Evolutionary conservation across 495 filamentous ascomycete species (phyloP).

Genomic region (Lasiosphaeria miniovina): DNA sequence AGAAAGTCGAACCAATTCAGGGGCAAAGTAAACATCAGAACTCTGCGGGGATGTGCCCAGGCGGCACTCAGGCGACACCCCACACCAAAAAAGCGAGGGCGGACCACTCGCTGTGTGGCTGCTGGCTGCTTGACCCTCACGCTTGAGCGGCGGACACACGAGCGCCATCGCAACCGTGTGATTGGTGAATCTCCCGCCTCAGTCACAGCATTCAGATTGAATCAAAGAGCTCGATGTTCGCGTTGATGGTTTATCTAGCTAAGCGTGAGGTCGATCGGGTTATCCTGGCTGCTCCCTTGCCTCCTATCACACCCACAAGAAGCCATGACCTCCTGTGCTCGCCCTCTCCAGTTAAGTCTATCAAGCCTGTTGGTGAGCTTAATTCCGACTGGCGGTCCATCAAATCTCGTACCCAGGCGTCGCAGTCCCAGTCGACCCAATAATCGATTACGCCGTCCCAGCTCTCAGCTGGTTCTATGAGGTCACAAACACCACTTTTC

Average conservation of each 20-base stretch:
- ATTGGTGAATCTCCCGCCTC: too few relatives aligned
- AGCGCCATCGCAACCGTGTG: too few relatives aligned
- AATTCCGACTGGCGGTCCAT: conserved; percentile 13
- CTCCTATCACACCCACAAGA: conserved; percentile 7
- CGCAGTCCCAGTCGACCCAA: conserved; percentile 16
- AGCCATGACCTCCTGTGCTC: conserved; percentile 1
- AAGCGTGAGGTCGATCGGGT: conserved; percentile 14
- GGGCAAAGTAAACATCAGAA: too few relatives aligned
- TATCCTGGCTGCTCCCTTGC: conserved; percentile 13
- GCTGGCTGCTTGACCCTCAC: too few relatives aligned
- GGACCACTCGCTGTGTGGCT: too few relatives aligned
- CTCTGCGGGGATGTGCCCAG: too few relatives aligned
- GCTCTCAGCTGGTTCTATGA: conserved; percentile 10
- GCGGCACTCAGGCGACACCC: too few relatives aligned
- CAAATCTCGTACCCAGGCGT: conserved; percentile 18
- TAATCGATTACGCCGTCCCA: conserved; percentile 15
- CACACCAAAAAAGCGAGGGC: too few relatives aligned
- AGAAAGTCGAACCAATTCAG: too few relatives aligned
- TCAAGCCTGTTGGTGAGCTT: conserved; percentile 6
- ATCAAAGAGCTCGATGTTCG: too few relatives aligned
- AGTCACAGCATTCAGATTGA: too few relatives aligned
- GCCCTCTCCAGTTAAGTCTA: conserved; percentile 12
- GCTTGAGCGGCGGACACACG: too few relatives aligned
- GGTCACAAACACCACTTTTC: conserved; percentile 19
- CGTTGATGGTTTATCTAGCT: conserved; percentile 10